These are phyloP conservation scores for Cornus controversa DNA, from an alignment of 148 eudicot genomes.

Conservation along the genomic window DNA sequence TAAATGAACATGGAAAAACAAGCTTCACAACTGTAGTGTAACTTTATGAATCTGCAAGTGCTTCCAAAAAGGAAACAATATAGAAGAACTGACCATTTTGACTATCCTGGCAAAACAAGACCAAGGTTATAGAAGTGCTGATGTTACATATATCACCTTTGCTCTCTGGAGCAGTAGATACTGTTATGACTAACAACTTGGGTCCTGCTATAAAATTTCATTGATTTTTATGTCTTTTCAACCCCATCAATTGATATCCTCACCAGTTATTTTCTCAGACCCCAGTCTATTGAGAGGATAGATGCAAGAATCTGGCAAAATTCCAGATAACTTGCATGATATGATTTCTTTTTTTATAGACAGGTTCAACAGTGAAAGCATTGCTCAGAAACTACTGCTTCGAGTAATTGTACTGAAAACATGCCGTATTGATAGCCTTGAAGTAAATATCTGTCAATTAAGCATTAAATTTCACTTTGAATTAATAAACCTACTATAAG, in stretches of 20 bases:
- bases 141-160: background rate
- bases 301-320: background rate
- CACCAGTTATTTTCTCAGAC: background rate
- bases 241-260: background rate
- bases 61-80: background rate
- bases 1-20: background rate
- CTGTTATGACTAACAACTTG: background rate
- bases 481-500: too few species aligned
- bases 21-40: background rate
- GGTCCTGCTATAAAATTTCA: background rate
- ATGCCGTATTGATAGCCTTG: background rate
- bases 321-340: too few species aligned
- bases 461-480: background rate
- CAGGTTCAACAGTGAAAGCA: too few species aligned
- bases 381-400: background rate
- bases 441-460: background rate
- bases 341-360: background rate
- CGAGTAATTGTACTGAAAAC: background rate
- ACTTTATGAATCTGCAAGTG: background rate
- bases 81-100: too few species aligned
- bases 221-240: background rate
- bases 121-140: background rate
- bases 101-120: background rate
- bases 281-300: background rate
- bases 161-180: background rate